Conservation (phyloP, 1,284 basidiomycete species). For the Puccinia triticina region DNA sequence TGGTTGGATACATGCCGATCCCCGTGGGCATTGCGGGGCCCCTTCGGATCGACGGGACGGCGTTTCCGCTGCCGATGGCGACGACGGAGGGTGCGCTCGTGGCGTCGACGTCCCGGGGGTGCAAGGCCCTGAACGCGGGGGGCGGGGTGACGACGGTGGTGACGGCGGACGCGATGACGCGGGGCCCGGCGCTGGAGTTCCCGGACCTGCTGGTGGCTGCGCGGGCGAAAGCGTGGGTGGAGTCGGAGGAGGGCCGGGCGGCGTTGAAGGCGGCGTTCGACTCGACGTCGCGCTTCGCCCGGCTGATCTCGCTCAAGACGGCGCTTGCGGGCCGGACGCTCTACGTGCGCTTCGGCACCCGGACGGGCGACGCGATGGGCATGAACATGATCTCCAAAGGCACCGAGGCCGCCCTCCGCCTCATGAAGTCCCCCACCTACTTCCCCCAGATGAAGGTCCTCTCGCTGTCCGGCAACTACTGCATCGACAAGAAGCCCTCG, state of each 20-base stretch:
- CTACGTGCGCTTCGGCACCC: conserved; percentile 90
- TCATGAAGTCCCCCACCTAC: conserved; percentile 68
- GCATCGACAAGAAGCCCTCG: conserved; percentile 99
- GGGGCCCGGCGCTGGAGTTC: conserved; percentile 96
- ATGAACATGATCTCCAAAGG: conserved; percentile 97
- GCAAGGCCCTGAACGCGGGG: conserved; percentile 94
- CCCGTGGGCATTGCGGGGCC: conserved; percentile 97
- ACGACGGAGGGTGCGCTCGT: conserved; percentile 98
- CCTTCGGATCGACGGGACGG: conserved; percentile 82
- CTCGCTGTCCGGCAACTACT: conserved; percentile 95
- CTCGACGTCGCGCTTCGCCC: conserved; percentile 86
- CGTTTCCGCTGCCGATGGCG: conserved; percentile 95
- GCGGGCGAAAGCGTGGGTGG: conserved; percentile 84
- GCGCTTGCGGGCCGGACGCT: conserved; percentile 87
- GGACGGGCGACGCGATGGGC: conserved; percentile 98
- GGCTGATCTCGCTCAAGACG: conserved; percentile 78
- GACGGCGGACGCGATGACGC: conserved; percentile 94
- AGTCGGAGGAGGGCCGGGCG: conserved; percentile 76
- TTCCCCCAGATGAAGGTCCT: conserved; percentile 95
- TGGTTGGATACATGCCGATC: conserved; percentile 93
- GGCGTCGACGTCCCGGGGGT: conserved; percentile 93
- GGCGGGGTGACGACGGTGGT: conserved; percentile 94
- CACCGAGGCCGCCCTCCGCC: conserved; percentile 87
- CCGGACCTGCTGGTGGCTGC: conserved; percentile 78
- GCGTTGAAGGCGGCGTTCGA: conserved; percentile 86